Base-by-base conservation (phyloP, 176 grass and related monocot genomes). In the Otatea glauca region DNA sequence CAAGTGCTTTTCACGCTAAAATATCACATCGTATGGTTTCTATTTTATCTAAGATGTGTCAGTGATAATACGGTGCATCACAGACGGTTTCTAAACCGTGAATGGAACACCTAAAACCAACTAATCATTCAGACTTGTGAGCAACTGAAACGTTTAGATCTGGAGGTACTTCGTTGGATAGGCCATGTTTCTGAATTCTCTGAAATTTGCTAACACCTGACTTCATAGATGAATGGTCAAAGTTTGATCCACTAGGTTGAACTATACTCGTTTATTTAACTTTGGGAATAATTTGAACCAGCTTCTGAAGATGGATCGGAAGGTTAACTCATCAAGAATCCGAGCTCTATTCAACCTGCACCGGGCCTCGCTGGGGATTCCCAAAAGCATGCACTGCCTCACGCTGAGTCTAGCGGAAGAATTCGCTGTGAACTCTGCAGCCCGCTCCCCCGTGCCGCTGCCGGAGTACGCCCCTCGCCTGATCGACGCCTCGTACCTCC, bases 281-380 rank as follows among this genome's bases (percentile, higher is more conserved):
- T 60, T 7, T 14, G 70, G 11, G 35, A 23, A 59, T 77, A 13
- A 62, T 24, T 54, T 76, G 55, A 44, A 54, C 6, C 88, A 99
- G 97, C 77, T 99, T 17, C 14, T 92, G 69, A 96, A 99, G 78
- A 99, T 99, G 97, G 97, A 99, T 15, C 83, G 86, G 47, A 94
- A 94, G 79, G 88, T 95, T 0, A 87, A 83, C 23, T 92, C 90
- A 41, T 89, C 93, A 7, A 86, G 88, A 79, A 83, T 91, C 64
- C 78, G 49, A 25, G 80, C 92, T 24, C 74, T 92, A 66, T 87
- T 92, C 83, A 96, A 89, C 39, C 81, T 59, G 62, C 89, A 91
- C 62, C 85, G 96, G 66, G 97, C 93, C 3, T 92, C 97, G 79
- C 69, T 89, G 44, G 93, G 91, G 75, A 77, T 96, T 59, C 97